A percentile compares a stretch with the other conserved stretches of the same genome.
Evolutionary conservation across 2,329 filamentous ascomycete genomes (phyloP).

Genomic region (Fusarium sp.): DNA sequence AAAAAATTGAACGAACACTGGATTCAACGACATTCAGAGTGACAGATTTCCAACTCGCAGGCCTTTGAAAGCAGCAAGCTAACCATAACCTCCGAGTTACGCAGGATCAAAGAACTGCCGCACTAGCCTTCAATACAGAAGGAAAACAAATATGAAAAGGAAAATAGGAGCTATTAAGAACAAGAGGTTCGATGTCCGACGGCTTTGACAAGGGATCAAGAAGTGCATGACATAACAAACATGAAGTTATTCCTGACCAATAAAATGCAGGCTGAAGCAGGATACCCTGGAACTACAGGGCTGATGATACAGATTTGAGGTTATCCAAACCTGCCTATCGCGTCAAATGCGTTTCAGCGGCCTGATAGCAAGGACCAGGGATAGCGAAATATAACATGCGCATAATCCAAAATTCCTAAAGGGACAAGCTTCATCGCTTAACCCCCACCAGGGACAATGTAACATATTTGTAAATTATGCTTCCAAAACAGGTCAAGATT

Average conservation of each 20-base stretch:
- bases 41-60: no score
- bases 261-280: not conserved
- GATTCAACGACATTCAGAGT: no score
- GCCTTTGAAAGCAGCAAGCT: no score
- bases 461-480: not conserved
- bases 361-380: not conserved
- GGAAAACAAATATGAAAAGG: no score
- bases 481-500: not conserved
- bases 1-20: no score
- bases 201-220: not conserved
- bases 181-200: no score
- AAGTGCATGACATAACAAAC: not conserved
- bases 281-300: not conserved
- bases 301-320: not conserved
- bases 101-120: fast-evolving
- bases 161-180: not conserved
- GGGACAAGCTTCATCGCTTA: not conserved
- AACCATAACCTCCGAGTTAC: no score
- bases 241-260: not conserved
- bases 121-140: no score
- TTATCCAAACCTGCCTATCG: not conserved
- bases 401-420: not conserved
- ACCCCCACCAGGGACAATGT: not conserved
- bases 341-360: not conserved
- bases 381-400: not conserved